Evolutionary conservation across 352 stramenopile genomes (phyloP), one percentile per base, ranked within the genome.

Genomic region (Thraustotheca clavata): DNA sequence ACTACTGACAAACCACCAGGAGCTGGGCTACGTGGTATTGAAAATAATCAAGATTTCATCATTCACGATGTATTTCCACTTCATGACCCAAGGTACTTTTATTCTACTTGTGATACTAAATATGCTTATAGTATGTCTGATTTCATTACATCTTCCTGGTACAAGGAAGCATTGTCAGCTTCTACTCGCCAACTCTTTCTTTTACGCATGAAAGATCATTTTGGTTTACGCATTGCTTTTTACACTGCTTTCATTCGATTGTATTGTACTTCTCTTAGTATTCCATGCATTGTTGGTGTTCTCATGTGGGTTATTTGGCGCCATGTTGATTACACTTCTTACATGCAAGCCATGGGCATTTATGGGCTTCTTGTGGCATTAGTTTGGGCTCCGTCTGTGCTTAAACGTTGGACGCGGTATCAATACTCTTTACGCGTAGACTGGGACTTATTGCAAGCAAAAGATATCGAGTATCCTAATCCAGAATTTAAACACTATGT

Each of bases 391-490:
- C 77, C 77, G 52, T 72, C 70, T 4, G 79, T 86, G 62, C 52
- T 86, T 66, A 84, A 80, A 67, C 74, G 75, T 49, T 86, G 77
- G 77, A 59, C 70, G 24, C 75, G 77, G 22, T 83, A 86, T 69
- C 74, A 84, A 54, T 82, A 83, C 66, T 82, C 75, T 59, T 72
- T 86, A 24, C 75, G 83, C 8, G 74, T 84, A 48, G 75, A 82
- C 65, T 86, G 75, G 77, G 82, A 84, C 60, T 62, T 86, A 35
- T 68, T 86, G 16, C 75, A 76, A 31, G 76, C 75, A 12, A 72
- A 68, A 16, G 77, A 83, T 49, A 73, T 84, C 22, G 69, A 72
- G 48, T 71, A 80, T 49, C 71, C 72, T 1, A 86, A 86, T 60
- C 68, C 68, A 0, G 72, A 82, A 67, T 86, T 86, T 61, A 71